phyloP scores from a whole-genome alignment of 2,329 filamentous ascomycete genomes.

The Fusarium brachygibbosum region DNA sequence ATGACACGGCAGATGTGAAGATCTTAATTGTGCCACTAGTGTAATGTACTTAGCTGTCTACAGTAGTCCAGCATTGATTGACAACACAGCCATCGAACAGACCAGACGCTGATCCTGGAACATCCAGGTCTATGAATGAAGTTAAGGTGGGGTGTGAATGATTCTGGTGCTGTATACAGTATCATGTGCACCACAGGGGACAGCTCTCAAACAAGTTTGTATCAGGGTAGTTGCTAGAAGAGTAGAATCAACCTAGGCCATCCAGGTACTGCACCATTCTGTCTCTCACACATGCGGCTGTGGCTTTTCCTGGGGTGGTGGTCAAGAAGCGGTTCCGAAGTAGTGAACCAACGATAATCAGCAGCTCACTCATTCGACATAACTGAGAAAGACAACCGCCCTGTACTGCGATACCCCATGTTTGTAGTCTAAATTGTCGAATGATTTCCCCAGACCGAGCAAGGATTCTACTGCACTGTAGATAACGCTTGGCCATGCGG shows the following conservation, averaged over 20 bases:
- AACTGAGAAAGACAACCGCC: neutral
- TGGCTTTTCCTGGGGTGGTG: conserved; percentile 10
- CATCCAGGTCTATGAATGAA: conserved; percentile 17
- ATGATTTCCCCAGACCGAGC: conserved; percentile 30
- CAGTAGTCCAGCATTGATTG: conserved; percentile 15
- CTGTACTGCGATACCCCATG: neutral
- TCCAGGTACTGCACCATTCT: neutral
- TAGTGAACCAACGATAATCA: neutral
- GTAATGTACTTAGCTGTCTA: neutral
- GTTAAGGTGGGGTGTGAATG: neutral
- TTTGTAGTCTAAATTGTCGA: conserved; percentile 25
- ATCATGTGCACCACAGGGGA: neutral
- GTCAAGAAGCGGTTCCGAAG: conserved; percentile 15
- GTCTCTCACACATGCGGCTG: conserved; percentile 3
- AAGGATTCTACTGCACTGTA: conserved; percentile 3
- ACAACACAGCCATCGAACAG: neutral
- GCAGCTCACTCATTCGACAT: neutral
- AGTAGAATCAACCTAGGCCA: neutral
- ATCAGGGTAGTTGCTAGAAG: neutral
- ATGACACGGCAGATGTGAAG: conserved; percentile 29
- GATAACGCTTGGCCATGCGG: conserved; percentile 20
- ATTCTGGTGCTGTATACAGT: neutral
- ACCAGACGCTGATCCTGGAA: neutral
- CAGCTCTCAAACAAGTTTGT: neutral
- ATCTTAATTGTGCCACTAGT: conserved; percentile 19